Conservation (phyloP, 345 rosid genomes). For the Sisymbrium irio region DNA sequence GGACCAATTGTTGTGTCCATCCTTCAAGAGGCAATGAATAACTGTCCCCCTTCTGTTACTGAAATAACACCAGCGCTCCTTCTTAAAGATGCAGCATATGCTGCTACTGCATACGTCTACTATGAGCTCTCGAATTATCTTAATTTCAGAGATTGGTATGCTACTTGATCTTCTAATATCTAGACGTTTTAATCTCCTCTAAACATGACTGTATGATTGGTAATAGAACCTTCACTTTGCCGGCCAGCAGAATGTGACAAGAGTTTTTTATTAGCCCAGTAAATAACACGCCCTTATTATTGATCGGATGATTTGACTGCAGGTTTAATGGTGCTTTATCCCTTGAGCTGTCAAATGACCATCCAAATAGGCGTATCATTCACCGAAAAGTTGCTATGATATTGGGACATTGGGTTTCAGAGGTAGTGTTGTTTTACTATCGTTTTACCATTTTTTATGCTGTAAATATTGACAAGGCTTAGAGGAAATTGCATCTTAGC, state of each 20-base stretch:
- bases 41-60: slow-evolving; percentile 74
- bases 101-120: slow-evolving; percentile 96
- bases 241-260: neutral
- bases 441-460: slow-evolving; percentile 10
- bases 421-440: slow-evolving; percentile 49
- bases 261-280: neutral
- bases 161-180: slow-evolving; percentile 20
- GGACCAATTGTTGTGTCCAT: slow-evolving; percentile 90
- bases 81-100: slow-evolving; percentile 96
- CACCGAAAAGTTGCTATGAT: slow-evolving; percentile 92
- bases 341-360: slow-evolving; percentile 83
- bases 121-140: slow-evolving; percentile 97
- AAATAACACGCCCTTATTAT: neutral
- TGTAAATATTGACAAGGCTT: neutral
- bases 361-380: slow-evolving; percentile 86
- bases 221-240: neutral
- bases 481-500: neutral
- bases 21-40: slow-evolving; percentile 93
- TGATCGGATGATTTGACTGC: slow-evolving; percentile 27
- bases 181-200: slow-evolving; percentile 5
- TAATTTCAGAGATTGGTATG: slow-evolving; percentile 90
- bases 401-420: slow-evolving; percentile 99
- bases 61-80: slow-evolving; percentile 85
- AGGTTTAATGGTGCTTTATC: slow-evolving; percentile 97
- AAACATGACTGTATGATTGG: neutral